Conservation (phyloP, 768 basidiomycete genomes). For the Suillus fuscotomentosus region DNA sequence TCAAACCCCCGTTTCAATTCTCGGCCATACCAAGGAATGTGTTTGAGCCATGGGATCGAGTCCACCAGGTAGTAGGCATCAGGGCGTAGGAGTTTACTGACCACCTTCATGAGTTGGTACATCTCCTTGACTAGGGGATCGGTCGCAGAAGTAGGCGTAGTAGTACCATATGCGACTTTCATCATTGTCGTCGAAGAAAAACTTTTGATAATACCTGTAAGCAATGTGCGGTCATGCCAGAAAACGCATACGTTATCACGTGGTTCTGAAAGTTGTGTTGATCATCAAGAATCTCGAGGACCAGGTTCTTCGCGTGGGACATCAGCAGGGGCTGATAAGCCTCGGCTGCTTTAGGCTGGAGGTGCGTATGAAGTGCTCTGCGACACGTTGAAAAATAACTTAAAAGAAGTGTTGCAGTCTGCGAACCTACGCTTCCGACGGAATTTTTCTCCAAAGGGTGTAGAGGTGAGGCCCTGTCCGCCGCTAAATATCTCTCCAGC, state of each 20-base stretch:
- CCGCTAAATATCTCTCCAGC: background rate
- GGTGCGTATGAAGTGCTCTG: background rate
- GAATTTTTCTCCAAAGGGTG: background rate
- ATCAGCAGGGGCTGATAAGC: background rate
- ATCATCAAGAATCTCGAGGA: background rate
- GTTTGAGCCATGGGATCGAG: background rate
- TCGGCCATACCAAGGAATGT: background rate
- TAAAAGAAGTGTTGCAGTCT: background rate
- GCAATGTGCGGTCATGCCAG: background rate
- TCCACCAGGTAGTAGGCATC: background rate
- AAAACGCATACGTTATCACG: background rate
- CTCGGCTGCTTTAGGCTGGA: background rate
- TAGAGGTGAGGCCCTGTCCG: background rate
- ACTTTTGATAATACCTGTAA: background rate
- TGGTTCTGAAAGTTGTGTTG: background rate
- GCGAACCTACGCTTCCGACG: background rate
- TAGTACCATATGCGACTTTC: background rate
- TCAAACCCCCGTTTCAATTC: background rate
- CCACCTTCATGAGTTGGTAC: background rate
- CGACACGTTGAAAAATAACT: background rate
- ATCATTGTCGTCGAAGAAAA: background rate
- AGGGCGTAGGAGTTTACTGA: constrained; percentile 13
- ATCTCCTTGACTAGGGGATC: background rate
- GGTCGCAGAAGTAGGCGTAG: background rate
- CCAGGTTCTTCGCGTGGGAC: background rate